phyloP scores from a whole-genome alignment of 441 rosid genomes.

The Croton setiger region DNA sequence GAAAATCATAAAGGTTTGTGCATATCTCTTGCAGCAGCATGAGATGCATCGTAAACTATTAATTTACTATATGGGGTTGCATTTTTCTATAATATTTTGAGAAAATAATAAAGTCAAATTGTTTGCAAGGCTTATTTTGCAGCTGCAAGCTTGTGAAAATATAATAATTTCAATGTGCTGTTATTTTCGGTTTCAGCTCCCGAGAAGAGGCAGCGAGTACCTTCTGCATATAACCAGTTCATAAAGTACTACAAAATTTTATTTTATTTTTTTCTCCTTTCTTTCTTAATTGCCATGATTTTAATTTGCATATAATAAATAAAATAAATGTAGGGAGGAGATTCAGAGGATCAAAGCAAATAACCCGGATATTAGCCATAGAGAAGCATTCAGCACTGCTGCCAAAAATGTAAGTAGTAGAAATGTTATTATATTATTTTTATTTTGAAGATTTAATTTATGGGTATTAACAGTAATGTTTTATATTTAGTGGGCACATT shows the following conservation, averaged over 20 bases:
- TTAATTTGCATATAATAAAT: neutral
- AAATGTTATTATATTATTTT: no score
- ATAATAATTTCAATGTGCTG: slow-evolving; percentile 18
- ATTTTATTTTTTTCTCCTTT: no score
- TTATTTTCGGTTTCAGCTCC: slow-evolving; percentile 66
- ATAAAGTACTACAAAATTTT: slow-evolving; percentile 54
- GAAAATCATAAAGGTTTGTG: no score
- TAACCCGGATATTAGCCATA: slow-evolving; percentile 89
- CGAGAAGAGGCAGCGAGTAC: slow-evolving; percentile 96
- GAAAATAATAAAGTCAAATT: no score
- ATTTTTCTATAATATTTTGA: no score
- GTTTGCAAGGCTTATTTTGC: no score
- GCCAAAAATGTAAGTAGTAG: slow-evolving; percentile 76
- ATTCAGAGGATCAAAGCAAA: slow-evolving; percentile 94
- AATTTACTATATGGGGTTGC: no score
- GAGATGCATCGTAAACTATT: no score
- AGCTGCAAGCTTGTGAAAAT: neutral
- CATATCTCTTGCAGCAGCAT: no score
- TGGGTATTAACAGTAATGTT: slow-evolving; percentile 3
- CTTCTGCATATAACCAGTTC: slow-evolving; percentile 96
- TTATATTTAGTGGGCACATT: slow-evolving; percentile 82
- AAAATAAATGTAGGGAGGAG: slow-evolving; percentile 63
- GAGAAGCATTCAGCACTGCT: slow-evolving; percentile 98
- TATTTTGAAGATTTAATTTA: slow-evolving; percentile 3
- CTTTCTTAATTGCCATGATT: slow-evolving; percentile 15